Conservation (phyloP, 2,329 filamentous ascomycete genomes). For the Lachnellula subtilissima region DNA sequence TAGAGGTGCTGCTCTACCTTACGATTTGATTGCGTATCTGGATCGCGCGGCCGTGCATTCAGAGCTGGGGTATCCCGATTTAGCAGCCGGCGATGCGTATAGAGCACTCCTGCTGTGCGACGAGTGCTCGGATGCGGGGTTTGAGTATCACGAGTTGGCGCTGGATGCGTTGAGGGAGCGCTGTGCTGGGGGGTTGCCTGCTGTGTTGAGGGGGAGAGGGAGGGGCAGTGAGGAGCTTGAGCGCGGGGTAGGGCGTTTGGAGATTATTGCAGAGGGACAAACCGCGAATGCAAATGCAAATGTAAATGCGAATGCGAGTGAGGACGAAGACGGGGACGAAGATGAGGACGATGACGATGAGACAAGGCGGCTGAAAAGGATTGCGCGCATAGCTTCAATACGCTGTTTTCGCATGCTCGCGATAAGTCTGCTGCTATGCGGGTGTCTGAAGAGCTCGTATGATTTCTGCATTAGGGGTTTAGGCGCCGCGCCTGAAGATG, state of each 20-base stretch:
- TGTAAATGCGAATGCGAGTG: not conserved
- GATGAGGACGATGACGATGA: conserved; percentile 34
- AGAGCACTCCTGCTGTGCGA: conserved; percentile 83
- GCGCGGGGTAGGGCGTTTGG: conserved; percentile 12
- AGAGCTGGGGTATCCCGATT: conserved; percentile 77
- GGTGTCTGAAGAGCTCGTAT: conserved; percentile 63
- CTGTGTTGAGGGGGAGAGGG: conserved; percentile 36
- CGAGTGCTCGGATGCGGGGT: conserved; percentile 69
- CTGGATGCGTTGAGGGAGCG: conserved; percentile 34
- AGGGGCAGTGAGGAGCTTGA: conserved; percentile 10
- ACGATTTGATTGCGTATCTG: conserved; percentile 61
- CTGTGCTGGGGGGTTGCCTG: conserved; percentile 31
- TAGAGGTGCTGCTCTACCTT: conserved; percentile 37
- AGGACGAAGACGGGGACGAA: conserved; percentile 22
- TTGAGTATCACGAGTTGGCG: conserved; percentile 74
- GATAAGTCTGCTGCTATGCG: conserved; percentile 56
- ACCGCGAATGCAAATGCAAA: not conserved
- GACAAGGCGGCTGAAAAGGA: conserved; percentile 33
- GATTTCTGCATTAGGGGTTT: conserved; percentile 62
- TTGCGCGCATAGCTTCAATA: conserved; percentile 48
- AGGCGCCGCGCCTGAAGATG: conserved; percentile 48
- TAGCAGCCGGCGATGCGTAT: conserved; percentile 87
- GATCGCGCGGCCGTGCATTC: conserved; percentile 68
- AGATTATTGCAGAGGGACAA: not conserved
- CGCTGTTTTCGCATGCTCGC: conserved; percentile 57